A percentile compares a stretch with the other conserved stretches of the same genome.
Conservation (phyloP, 257 asterid species). For the Nicotiana attenuata region DNA sequence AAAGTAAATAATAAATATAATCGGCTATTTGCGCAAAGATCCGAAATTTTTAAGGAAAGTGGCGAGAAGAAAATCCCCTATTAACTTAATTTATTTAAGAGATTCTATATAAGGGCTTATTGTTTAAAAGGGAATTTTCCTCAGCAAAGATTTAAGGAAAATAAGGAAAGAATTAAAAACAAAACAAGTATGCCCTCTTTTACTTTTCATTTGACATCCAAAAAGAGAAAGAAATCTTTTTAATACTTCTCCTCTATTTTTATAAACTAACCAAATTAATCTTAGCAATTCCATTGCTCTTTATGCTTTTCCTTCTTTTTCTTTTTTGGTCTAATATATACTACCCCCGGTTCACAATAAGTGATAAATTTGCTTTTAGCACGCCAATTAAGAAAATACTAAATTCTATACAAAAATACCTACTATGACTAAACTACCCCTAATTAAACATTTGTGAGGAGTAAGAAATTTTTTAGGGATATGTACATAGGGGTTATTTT, state of each 20-base stretch:
- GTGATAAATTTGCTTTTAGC: too few relatives aligned
- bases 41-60: not conserved
- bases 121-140: not conserved
- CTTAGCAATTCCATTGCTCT: not conserved
- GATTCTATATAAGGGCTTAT: not conserved
- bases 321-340: not conserved
- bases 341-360: too few relatives aligned
- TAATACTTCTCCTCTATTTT: not conserved
- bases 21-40: too few relatives aligned
- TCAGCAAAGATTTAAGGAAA: not conserved
- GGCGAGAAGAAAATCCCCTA: not conserved
- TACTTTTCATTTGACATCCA: not conserved
- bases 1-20: too few relatives aligned
- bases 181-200: not conserved
- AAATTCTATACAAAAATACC: too few relatives aligned
- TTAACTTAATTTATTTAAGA: too few relatives aligned
- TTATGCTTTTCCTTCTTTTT: not conserved
- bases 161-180: not conserved
- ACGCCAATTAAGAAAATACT: too few relatives aligned
- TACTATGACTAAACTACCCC: too few relatives aligned
- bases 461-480: too few relatives aligned
- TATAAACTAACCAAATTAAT: not conserved
- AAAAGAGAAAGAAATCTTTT: not conserved
- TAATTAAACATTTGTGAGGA: too few relatives aligned
- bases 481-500: too few relatives aligned